A percentile compares a stretch with the other conserved stretches of the same genome.
Evolutionary conservation across 495 filamentous ascomycete genomes (phyloP).

Genomic region (Neurospora sp.): DNA sequence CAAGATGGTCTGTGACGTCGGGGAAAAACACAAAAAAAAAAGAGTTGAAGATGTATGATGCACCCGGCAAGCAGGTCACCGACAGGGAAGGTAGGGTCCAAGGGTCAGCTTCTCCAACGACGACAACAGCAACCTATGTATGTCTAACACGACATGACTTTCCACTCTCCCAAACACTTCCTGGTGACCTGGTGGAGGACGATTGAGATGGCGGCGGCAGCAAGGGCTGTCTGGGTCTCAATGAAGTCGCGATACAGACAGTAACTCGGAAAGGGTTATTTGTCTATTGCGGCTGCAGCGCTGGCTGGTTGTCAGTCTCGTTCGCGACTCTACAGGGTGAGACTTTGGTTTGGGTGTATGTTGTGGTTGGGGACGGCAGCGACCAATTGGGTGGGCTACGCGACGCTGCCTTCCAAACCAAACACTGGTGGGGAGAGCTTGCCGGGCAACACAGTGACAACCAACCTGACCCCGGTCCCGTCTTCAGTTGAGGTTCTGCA

Average conservation of each 20-base stretch:
- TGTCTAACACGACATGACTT: neutral
- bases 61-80: neutral
- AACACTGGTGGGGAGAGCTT: slow-evolving; percentile 10
- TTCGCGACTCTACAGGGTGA: neutral
- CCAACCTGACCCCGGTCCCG: neutral
- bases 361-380: slow-evolving; percentile 21
- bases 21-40: slow-evolving; percentile 9
- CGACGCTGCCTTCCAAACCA: slow-evolving; percentile 2
- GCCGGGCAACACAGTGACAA: slow-evolving; percentile 17
- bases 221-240: neutral
- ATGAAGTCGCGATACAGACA: neutral
- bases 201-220: neutral
- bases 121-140: neutral
- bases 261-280: neutral
- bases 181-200: neutral
- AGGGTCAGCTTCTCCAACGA: neutral
- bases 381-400: slow-evolving; percentile 16
- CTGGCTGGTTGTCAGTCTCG: neutral
- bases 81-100: neutral
- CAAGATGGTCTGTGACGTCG: neutral
- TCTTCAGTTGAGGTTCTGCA: neutral
- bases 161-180: neutral
- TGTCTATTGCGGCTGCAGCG: neutral
- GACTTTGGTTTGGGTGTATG: slow-evolving; percentile 7
- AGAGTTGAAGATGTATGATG: neutral